phyloP scores from a whole-genome alignment of 768 basidiomycete genomes.

The Mycena maculata region DNA sequence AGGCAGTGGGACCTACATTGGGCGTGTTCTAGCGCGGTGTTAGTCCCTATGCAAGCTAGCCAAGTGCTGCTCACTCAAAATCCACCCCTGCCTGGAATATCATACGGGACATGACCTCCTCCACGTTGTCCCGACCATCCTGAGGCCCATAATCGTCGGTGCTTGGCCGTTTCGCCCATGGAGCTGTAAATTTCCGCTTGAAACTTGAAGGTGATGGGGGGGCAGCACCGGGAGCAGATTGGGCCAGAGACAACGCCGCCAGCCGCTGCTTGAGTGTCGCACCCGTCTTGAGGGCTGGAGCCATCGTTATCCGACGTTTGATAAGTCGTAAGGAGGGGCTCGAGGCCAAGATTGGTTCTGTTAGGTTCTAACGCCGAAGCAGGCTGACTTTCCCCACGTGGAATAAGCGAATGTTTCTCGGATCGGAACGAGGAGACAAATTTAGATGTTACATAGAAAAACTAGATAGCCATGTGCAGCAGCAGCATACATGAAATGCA shows the following conservation, averaged over 20 bases:
- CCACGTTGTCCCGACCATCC: constrained; percentile 58
- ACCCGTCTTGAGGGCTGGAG: constrained; percentile 29
- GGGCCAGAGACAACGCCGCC: constrained; percentile 25
- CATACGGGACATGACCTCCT: constrained; percentile 74
- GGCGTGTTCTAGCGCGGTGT: constrained; percentile 71
- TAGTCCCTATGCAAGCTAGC: constrained; percentile 17
- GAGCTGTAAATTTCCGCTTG: constrained; percentile 32
- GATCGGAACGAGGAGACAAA: too few relatives aligned
- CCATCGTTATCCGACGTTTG: too few relatives aligned
- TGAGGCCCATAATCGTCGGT: constrained; percentile 31
- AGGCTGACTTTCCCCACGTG: too few relatives aligned
- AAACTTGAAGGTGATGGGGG: constrained; percentile 25
- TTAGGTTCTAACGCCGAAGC: too few relatives aligned
- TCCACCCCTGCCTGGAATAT: constrained; percentile 93
- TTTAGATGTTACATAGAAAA: too few relatives aligned
- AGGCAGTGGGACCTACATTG: constrained; percentile 69
- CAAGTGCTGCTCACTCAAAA: constrained; percentile 71
- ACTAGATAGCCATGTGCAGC: too few relatives aligned
- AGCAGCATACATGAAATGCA: too few relatives aligned
- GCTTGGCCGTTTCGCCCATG: constrained; percentile 29
- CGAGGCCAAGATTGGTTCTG: too few relatives aligned
- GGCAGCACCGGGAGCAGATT: constrained; percentile 21
- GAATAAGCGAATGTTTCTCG: too few relatives aligned
- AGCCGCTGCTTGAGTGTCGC: constrained; percentile 31
- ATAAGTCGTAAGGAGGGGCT: too few relatives aligned